Percentiles rank a stretch among this genome's conserved stretches.
Conservation (phyloP, 2,329 filamentous ascomycete species). For the Pseudogymnoascus sp. region DNA sequence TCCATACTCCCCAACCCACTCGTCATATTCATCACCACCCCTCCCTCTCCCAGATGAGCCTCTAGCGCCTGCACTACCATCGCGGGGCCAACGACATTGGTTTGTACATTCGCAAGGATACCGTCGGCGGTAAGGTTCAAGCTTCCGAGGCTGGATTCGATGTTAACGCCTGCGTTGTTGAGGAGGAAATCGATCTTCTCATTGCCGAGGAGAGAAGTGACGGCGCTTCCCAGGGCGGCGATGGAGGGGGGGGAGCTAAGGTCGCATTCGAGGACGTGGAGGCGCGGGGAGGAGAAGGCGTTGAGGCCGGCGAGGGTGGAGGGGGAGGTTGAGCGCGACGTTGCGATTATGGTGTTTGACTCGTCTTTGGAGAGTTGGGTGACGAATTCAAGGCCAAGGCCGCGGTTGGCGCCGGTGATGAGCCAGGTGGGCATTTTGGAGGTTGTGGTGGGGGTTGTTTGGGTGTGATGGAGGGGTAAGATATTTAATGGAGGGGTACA, state of each 20-base stretch:
- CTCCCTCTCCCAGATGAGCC: conserved; percentile 9
- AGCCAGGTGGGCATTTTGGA: conserved; percentile 12
- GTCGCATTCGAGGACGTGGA: conserved; percentile 37
- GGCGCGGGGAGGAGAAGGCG: conserved; percentile 5
- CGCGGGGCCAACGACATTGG: conserved; percentile 42
- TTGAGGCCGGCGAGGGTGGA: conserved; percentile 27
- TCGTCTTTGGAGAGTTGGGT: conserved; percentile 24
- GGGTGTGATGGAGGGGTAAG: neutral
- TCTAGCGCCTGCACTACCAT: conserved; percentile 35
- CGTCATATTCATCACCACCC: conserved; percentile 19
- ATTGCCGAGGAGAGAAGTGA: conserved; percentile 26
- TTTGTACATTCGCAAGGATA: conserved; percentile 34
- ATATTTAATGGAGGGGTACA: neutral
- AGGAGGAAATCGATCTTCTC: conserved; percentile 36
- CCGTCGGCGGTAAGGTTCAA: conserved; percentile 33
- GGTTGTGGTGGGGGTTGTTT: neutral
- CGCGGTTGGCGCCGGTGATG: conserved; percentile 22
- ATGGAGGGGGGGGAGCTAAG: conserved; percentile 32
- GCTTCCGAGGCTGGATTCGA: conserved; percentile 22
- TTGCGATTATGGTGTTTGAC: conserved; percentile 34
- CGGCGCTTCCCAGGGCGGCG: conserved; percentile 29
- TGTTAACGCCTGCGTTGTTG: conserved; percentile 37
- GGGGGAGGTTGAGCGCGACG: conserved; percentile 28
- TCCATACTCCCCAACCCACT: conserved; percentile 3
- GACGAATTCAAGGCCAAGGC: conserved; percentile 20